These are phyloP conservation scores for Elaeagnus macrophylla DNA, from an alignment of 306 rosid species.

Conservation along the genomic window DNA sequence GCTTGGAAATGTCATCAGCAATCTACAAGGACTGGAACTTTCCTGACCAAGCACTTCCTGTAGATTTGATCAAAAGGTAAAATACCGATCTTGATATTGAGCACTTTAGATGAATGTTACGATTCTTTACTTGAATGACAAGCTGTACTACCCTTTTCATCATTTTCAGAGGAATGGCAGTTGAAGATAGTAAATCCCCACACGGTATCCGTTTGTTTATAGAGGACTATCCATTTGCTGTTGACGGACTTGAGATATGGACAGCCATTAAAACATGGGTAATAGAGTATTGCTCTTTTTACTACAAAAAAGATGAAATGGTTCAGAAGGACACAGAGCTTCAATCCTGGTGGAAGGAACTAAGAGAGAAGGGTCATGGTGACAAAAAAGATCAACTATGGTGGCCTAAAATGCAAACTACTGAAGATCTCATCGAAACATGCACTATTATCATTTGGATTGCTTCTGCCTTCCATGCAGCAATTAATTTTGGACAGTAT, in stretches of 20 bases:
- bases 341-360: conserved; percentile 78
- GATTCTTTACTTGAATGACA: not conserved
- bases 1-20: conserved; percentile 62
- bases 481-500: conserved; percentile 70
- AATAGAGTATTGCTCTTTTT: conserved; percentile 45
- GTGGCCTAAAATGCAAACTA: conserved; percentile 70
- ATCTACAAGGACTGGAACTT: conserved; percentile 66
- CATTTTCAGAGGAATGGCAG: conserved; percentile 56
- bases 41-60: conserved; percentile 67
- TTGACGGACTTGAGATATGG: conserved; percentile 79
- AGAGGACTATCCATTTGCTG: conserved; percentile 78
- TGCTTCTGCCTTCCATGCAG: conserved; percentile 71
- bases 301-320: conserved; percentile 30
- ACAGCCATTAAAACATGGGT: conserved; percentile 56
- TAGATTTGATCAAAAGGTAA: conserved; percentile 68
- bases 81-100: too few relatives aligned
- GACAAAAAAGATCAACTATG: conserved; percentile 59
- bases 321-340: conserved; percentile 42
- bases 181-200: conserved; percentile 40
- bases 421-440: conserved; percentile 37
- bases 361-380: conserved; percentile 50
- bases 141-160: conserved; percentile 3
- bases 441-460: conserved; percentile 62
- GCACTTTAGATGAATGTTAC: too few relatives aligned
- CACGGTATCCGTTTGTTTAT: conserved; percentile 49